Evolutionary conservation across 148 eudicot genomes (phyloP).

Genomic region (Rheum nobile): DNA sequence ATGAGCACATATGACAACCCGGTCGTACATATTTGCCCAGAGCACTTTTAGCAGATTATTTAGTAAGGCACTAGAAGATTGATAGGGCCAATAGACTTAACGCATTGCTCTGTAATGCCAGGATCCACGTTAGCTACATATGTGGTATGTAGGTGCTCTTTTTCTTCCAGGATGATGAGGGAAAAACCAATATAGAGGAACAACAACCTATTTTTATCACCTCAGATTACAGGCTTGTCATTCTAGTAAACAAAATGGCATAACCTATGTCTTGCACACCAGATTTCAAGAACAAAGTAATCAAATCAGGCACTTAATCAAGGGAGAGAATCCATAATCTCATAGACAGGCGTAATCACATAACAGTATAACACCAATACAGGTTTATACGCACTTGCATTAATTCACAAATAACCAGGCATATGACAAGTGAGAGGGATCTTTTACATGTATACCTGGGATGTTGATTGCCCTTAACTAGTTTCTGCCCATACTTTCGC

Average conservation of each 20-base stretch:
- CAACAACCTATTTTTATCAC: not conserved
- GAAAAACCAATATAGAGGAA: not conserved
- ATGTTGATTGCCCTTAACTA: slow-evolving; percentile 83
- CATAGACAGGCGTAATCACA: not conserved
- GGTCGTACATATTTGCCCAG: not conserved
- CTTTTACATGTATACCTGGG: slow-evolving; percentile 46
- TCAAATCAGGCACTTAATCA: not conserved
- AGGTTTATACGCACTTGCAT: not conserved
- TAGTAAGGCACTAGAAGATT: no score
- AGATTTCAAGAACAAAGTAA: not conserved
- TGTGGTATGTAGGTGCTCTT: not conserved
- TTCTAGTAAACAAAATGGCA: not conserved
- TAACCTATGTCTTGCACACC: not conserved
- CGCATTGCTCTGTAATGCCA: no score
- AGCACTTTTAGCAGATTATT: not conserved
- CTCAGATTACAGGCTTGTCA: not conserved
- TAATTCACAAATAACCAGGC: not conserved
- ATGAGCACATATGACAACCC: not conserved
- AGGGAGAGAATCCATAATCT: not conserved
- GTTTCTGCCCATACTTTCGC: slow-evolving; percentile 98
- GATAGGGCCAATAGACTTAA: no score
- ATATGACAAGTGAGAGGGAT: not conserved
- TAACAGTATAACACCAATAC: not conserved
- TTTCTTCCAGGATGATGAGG: not conserved
- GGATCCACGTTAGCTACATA: not conserved